Percentiles rank a stretch among this genome's conserved stretches.
These are phyloP conservation scores for Hypoxylon lienhwacheense DNA, from an alignment of 495 filamentous ascomycete genomes.

Conservation along the genomic window DNA sequence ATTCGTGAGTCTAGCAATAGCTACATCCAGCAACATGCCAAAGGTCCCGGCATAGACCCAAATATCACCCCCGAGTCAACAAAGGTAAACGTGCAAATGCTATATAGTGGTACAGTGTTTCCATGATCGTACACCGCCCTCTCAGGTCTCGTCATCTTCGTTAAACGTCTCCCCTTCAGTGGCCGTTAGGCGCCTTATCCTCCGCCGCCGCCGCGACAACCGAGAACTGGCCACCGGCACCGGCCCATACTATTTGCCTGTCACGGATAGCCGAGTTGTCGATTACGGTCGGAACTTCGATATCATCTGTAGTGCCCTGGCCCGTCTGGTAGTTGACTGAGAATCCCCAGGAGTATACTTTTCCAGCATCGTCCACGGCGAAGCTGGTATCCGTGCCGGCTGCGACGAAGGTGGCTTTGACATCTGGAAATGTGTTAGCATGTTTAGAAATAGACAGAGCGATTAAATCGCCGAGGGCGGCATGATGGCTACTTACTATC, in stretches of 20 bases:
- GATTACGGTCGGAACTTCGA: conserved; percentile 58
- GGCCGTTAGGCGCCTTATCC: conserved; percentile 3
- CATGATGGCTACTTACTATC: conserved; percentile 34
- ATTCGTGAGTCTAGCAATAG: conserved; percentile 1
- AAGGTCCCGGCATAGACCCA: background rate
- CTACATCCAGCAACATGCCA: conserved; percentile 1
- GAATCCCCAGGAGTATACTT: conserved; percentile 70
- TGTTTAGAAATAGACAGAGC: too few relatives aligned
- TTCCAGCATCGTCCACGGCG: conserved; percentile 55
- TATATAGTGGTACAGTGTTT: conserved; percentile 12
- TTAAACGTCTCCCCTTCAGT: background rate
- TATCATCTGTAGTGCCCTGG: conserved; percentile 55
- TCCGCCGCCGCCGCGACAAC: conserved; percentile 48
- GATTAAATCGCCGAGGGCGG: too few relatives aligned
- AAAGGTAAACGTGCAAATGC: conserved; percentile 7
- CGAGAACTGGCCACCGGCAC: conserved; percentile 65
- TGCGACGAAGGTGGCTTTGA: conserved; percentile 41
- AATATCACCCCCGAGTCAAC: background rate
- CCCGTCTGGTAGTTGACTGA: conserved; percentile 67
- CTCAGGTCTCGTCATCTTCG: too few relatives aligned
- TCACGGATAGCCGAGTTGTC: conserved; percentile 60
- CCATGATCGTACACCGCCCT: background rate
- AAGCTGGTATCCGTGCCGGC: conserved; percentile 61
- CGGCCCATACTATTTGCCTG: conserved; percentile 56
- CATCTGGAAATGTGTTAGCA: conserved; percentile 23